Evolutionary conservation across 441 rosid species (phyloP), one percentile per base, ranked within the genome.

Genomic region (Erodium texanum): DNA sequence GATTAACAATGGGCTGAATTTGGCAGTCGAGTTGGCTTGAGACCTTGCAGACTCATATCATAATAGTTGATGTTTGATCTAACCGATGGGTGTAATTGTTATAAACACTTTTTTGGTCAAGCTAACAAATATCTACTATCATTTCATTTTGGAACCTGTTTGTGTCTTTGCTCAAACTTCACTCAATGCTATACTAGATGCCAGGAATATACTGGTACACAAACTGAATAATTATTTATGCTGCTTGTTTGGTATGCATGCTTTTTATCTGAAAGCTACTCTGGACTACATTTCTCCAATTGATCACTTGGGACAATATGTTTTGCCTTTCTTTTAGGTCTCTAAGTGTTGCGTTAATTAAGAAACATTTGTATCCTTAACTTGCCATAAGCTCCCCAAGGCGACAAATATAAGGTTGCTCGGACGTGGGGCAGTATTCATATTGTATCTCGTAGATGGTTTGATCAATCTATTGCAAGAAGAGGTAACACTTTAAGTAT

Each of bases 371-470:
- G 77, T 78, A 68, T 67, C 79, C 92, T 90, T 90, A 76, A 89
- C 89, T 67, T 73, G 76, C 68, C 66, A 74, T 77, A 96, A 83
- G 86, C 87, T 78, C 84, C 99, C 67, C 92, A 87, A 84, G 92
- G 99, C 72, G 98, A 92, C 83, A 96, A 96, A 78, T 88, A 84
- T 79, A 86, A 84, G 83, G 97, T 90, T 84, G 98, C 99, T 41
- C 78, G 77, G 64, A 86, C 81, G 78, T 96, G 99, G 99, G 98
- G 98, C 69, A 87, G 82, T 75, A 84, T 92, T 79, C 86, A 79
- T 78, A 89, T 90, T 72, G 92, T 96, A 64, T 78, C 85, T 68
- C 80, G 87, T 74, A 96, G 85, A 85, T 96, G 99, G 99, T 77
- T 93, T 81, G 84, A 87, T 70, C 97, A 92, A 74, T 92, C 96